Evolutionary conservation across 2,329 filamentous ascomycete genomes (phyloP), one percentile per base, ranked within the genome.

Genomic region (Fusarium poae): DNA sequence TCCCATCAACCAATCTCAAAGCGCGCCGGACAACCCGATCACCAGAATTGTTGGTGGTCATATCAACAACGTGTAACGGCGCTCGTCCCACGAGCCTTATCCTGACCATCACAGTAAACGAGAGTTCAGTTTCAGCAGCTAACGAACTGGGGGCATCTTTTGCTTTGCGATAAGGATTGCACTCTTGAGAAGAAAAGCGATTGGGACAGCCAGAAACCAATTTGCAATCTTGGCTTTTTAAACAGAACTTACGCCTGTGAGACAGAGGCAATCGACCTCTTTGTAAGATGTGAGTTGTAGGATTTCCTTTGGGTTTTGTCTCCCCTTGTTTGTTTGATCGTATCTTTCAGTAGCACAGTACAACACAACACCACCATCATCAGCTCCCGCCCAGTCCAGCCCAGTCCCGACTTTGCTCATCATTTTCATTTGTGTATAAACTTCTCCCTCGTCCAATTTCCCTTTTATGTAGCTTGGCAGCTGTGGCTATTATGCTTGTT

Each of bases 211-310:
- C 62, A 60, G 59, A 68, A 37, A 29, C 48, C 20, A 29, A 52
- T 43, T 45, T 40, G 53, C 56, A 57, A 48, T 39, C 13, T 51
- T 34, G 52, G 25, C n/a, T 16, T 46, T 27, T 43, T 25, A 23
- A 58, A 21, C 30, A 45, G 16, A 49, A 25, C 15, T 39, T 18
- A 39, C 51, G 42, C 37, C 49, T 67, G 52, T 50, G 48, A 69
- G 48, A 69, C 56, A 46, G 23, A 63, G 25, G 50, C 63, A 40
- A 52, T 35, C 50, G 34, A 29, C 34, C 35, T 57, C 35, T 20
- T 55, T 68, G 70, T 65, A 61, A 68, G 20, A 73, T 37, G 72
- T 74, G 62, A 74, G 72, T 70, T 66, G 42, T 68, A 50, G 50
- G 32, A 52, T 64, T 65, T 70, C 43, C 43, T 49, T 42, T 45